Conservation (phyloP, 352 stramenopile genomes). For the Globisporangium ultimum region DNA sequence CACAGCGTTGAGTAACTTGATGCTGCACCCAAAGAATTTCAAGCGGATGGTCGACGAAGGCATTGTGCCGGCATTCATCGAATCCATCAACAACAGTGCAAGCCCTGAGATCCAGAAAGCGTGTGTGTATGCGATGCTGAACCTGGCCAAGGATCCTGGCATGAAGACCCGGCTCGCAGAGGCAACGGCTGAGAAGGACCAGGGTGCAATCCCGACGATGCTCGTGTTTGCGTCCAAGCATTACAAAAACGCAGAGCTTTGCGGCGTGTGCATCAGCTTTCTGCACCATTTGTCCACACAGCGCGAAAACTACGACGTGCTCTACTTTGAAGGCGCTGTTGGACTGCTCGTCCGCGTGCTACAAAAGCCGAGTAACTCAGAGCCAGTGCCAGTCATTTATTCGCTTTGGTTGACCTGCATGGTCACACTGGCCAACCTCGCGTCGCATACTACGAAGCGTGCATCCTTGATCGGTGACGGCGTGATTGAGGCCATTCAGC, state of each 20-base stretch:
- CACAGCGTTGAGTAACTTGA: conserved; percentile 76
- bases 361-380: conserved; percentile 34
- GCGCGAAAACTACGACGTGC: conserved; percentile 50
- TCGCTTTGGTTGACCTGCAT: conserved; percentile 49
- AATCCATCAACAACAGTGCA: conserved; percentile 42
- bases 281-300: conserved; percentile 70
- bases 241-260: conserved; percentile 55
- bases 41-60: conserved; percentile 70
- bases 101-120: conserved; percentile 72
- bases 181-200: conserved; percentile 25
- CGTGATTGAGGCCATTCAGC: conserved; percentile 58
- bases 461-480: conserved; percentile 51
- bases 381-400: conserved; percentile 44
- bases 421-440: conserved; percentile 55
- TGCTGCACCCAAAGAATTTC: conserved; percentile 82
- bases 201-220: conserved; percentile 66
- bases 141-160: conserved; percentile 54
- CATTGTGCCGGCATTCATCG: conserved; percentile 64
- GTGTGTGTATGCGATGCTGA: conserved; percentile 78
- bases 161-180: conserved; percentile 74
- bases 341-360: conserved; percentile 54
- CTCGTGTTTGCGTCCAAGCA: conserved; percentile 61
- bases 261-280: conserved; percentile 61
- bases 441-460: conserved; percentile 33
- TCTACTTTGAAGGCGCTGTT: conserved; percentile 65